phyloP scores from a whole-genome alignment of 2,329 filamentous ascomycete species.

The Pseudocercospora pini-densiflorae region DNA sequence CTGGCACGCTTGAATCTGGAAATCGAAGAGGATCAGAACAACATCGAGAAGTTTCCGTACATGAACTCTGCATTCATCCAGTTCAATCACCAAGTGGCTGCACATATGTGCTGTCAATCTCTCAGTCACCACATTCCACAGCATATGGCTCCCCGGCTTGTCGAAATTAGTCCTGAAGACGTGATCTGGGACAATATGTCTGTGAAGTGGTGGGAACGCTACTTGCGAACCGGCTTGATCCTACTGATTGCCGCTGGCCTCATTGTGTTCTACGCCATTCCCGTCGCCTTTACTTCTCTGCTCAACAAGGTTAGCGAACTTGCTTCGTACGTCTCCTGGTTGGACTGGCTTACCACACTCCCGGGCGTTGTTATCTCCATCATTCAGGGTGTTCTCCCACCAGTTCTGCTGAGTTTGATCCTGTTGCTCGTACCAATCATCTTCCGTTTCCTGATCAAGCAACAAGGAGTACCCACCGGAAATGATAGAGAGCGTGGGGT shows the following conservation, averaged over 20 bases:
- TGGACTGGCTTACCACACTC: slow-evolving; percentile 69
- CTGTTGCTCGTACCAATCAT: slow-evolving; percentile 82
- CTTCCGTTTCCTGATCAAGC: slow-evolving; percentile 71
- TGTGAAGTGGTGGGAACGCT: slow-evolving; percentile 90
- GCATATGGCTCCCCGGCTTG: slow-evolving; percentile 87
- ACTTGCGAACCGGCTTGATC: slow-evolving; percentile 71
- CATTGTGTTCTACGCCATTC: slow-evolving; percentile 87
- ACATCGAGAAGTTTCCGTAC: slow-evolving; percentile 82
- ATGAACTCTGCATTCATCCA: slow-evolving; percentile 99
- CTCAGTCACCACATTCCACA: slow-evolving; percentile 88
- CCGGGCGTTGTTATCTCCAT: slow-evolving; percentile 66
- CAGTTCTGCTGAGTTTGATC: slow-evolving; percentile 74
- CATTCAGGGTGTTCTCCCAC: slow-evolving; percentile 85
- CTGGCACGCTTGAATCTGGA: slow-evolving; percentile 86
- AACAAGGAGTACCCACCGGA: slow-evolving; percentile 82
- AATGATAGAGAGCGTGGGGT: slow-evolving; percentile 80
- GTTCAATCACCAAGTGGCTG: slow-evolving; percentile 96
- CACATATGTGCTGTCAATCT: slow-evolving; percentile 96
- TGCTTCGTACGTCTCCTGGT: slow-evolving; percentile 68
- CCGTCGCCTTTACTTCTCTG: slow-evolving; percentile 84
- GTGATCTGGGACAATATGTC: slow-evolving; percentile 98
- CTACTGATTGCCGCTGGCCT: slow-evolving; percentile 71
- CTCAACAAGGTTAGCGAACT: slow-evolving; percentile 77
- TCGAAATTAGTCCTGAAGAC: slow-evolving; percentile 93
- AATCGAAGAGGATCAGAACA: slow-evolving; percentile 86